Conservation (phyloP, 768 basidiomycete genomes). For the Lentinula raphanica region DNA sequence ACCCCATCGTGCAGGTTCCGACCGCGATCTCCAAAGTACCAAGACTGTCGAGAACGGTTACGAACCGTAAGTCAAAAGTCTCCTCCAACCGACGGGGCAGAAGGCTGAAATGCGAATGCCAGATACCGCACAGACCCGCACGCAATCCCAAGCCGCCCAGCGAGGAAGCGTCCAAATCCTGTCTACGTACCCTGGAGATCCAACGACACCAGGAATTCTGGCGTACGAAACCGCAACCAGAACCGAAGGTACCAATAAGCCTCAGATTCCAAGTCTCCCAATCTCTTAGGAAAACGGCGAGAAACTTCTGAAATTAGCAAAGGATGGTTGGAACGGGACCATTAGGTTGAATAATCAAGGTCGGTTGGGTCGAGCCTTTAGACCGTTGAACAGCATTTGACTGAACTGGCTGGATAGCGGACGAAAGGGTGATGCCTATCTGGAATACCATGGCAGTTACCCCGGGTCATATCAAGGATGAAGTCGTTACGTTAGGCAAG, state of each 20-base stretch:
- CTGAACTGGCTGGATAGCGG: slow-evolving; percentile 11
- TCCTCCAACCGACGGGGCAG: slow-evolving; percentile 31
- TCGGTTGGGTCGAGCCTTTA: too few relatives aligned
- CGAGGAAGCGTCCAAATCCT: slow-evolving; percentile 63
- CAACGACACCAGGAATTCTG: slow-evolving; percentile 49
- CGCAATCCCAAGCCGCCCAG: slow-evolving; percentile 57
- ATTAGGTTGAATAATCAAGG: slow-evolving; percentile 59
- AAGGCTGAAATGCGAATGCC: not conserved
- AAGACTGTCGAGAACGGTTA: too few relatives aligned
- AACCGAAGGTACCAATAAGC: slow-evolving; percentile 42
- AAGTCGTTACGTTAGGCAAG: slow-evolving; percentile 65
- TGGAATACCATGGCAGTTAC: slow-evolving; percentile 68
- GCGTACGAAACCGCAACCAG: slow-evolving; percentile 63
- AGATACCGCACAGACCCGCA: slow-evolving; percentile 62
- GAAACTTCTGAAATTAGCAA: slow-evolving; percentile 44
- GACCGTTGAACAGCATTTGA: too few relatives aligned
- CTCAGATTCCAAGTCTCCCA: slow-evolving; percentile 57
- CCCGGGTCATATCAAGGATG: slow-evolving; percentile 59
- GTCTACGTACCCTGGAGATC: slow-evolving; percentile 50
- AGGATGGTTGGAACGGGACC: slow-evolving; percentile 35
- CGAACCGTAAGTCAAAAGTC: too few relatives aligned
- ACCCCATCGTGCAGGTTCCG: slow-evolving; percentile 60
- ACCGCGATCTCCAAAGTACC: slow-evolving; percentile 52
- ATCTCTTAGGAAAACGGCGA: slow-evolving; percentile 63
- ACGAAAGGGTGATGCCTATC: slow-evolving; percentile 52